Evolutionary conservation across 768 basidiomycete species (phyloP).

Genomic region (Mycena haematopus): DNA sequence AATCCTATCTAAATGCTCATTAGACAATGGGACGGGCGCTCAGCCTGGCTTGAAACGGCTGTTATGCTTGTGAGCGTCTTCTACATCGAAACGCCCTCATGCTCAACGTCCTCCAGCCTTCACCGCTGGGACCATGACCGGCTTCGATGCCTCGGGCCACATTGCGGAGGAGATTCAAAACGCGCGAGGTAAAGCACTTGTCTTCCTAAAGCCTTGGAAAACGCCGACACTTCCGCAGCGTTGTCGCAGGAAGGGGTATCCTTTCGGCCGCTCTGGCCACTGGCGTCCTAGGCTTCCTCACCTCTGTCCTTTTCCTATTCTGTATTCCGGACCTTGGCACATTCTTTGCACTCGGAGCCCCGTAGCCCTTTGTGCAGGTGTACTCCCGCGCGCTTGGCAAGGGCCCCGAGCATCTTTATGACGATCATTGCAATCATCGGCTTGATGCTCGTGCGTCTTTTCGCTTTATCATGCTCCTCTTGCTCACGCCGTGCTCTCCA

Average conservation of each 20-base stretch:
- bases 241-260: slow-evolving; percentile 84
- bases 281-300: slow-evolving; percentile 78
- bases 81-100: not conserved
- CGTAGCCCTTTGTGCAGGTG: slow-evolving; percentile 86
- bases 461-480: not conserved
- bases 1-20: slow-evolving; percentile 8
- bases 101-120: slow-evolving; percentile 56
- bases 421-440: slow-evolving; percentile 83
- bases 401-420: slow-evolving; percentile 81
- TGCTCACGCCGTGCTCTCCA: not conserved
- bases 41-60: slow-evolving; percentile 92
- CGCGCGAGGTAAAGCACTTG: slow-evolving; percentile 63
- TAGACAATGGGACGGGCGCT: slow-evolving; percentile 91
- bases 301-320: slow-evolving; percentile 83
- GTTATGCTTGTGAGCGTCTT: slow-evolving; percentile 70
- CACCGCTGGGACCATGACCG: slow-evolving; percentile 86
- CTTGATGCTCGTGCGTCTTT: slow-evolving; percentile 70
- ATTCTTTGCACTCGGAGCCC: slow-evolving; percentile 77
- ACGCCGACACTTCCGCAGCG: slow-evolving; percentile 50
- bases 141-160: slow-evolving; percentile 90
- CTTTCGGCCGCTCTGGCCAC: slow-evolving; percentile 79
- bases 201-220: no score
- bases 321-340: slow-evolving; percentile 82
- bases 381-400: slow-evolving; percentile 86
- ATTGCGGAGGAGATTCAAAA: slow-evolving; percentile 90